phyloP scores from a whole-genome alignment of 2,329 filamentous ascomycete species.

The Fusarium sp. region DNA sequence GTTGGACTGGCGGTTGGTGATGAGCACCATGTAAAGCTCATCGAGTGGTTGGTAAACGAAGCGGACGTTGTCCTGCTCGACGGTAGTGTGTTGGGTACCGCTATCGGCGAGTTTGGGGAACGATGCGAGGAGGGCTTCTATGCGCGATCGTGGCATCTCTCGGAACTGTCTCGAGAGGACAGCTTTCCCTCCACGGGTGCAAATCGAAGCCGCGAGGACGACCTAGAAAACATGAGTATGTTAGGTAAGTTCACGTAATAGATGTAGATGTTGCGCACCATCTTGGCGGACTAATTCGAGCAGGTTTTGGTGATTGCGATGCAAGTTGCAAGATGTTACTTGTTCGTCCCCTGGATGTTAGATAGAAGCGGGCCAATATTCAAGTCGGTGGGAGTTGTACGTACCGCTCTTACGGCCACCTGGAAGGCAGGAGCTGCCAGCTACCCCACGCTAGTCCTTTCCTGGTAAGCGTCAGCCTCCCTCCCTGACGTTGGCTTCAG shows the following conservation, averaged over 20 bases:
- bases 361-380: constrained; percentile 52
- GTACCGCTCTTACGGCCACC: constrained; percentile 46
- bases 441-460: constrained; percentile 37
- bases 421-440: constrained; percentile 39
- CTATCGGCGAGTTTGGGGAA: constrained; percentile 98
- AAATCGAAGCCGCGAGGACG: constrained; percentile 98
- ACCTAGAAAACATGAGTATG: constrained; percentile 72
- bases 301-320: constrained; percentile 41
- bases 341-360: constrained; percentile 48
- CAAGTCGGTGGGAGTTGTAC: constrained; percentile 49
- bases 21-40: constrained; percentile 99
- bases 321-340: constrained; percentile 42
- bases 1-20: constrained; percentile 99
- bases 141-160: constrained; percentile 96
- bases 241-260: not conserved
- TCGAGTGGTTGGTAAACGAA: constrained; percentile 99
- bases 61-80: constrained; percentile 99
- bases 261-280: constrained; percentile 54
- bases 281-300: constrained; percentile 53
- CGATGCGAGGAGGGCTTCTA: constrained; percentile 95
- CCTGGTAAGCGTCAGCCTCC: constrained; percentile 40
- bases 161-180: constrained; percentile 98
- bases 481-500: constrained; percentile 36
- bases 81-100: constrained; percentile 96
- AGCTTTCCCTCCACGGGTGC: constrained; percentile 97